These are phyloP conservation scores for Sporisorium iseilematis-ciliati DNA, from an alignment of 1,284 basidiomycete genomes.

Conservation along the genomic window DNA sequence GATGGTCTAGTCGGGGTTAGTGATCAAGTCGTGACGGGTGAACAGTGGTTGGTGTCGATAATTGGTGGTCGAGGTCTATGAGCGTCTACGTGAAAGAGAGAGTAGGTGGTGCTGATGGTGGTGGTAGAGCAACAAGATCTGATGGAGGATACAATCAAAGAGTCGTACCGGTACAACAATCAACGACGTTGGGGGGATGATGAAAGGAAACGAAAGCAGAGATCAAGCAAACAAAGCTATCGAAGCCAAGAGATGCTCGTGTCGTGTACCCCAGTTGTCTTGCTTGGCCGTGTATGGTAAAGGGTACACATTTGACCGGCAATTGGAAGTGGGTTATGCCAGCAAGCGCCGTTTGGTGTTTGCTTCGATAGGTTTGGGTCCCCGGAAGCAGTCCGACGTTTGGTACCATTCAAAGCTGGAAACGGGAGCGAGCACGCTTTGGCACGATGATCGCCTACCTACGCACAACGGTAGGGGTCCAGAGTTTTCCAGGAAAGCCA, in stretches of 20 bases:
- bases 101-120: not conserved
- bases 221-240: constrained; percentile 3
- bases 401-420: constrained; percentile 24
- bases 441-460: constrained; percentile 7
- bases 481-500: not conserved
- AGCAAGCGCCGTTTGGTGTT: constrained; percentile 12
- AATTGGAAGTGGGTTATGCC: constrained; percentile 8
- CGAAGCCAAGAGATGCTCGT: not conserved
- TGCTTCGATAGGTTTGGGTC: constrained; percentile 10
- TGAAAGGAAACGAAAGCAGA: not conserved
- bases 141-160: not conserved
- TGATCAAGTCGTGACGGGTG: no score
- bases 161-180: not conserved
- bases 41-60: not conserved
- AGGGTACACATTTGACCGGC: constrained; percentile 27
- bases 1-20: no score
- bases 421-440: constrained; percentile 9
- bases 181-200: not conserved
- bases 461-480: no score
- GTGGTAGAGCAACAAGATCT: not conserved
- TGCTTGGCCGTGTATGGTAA: constrained; percentile 11
- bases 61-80: not conserved
- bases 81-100: not conserved
- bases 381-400: constrained; percentile 15
- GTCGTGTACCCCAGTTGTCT: constrained; percentile 11